Evolutionary conservation across 495 filamentous ascomycete species (phyloP).

Genomic region (Daldinia bambusicola): DNA sequence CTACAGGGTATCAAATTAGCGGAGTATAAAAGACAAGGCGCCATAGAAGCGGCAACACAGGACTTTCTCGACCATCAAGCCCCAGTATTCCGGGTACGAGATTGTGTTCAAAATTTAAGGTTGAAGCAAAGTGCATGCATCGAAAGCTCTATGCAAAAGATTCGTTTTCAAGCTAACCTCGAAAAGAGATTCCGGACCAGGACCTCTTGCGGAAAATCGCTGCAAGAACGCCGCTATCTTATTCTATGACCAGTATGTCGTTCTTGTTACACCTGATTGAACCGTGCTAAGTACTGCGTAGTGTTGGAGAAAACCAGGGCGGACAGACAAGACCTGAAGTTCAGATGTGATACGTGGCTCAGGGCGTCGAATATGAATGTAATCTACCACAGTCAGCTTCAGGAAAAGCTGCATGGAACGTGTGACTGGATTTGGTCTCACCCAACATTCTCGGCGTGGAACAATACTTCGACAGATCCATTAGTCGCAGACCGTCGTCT

Average conservation of each 20-base stretch:
- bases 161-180: neutral
- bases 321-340: neutral
- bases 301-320: neutral
- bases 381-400: neutral
- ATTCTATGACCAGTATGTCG: neutral
- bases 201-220: neutral
- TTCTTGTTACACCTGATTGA: neutral
- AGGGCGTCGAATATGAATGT: neutral
- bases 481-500: neutral
- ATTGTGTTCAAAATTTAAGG: neutral
- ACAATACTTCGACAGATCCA: neutral
- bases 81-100: neutral
- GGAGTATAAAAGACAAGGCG: neutral
- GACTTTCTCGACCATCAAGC: neutral
- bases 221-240: neutral
- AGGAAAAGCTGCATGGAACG: neutral
- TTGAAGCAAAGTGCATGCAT: neutral
- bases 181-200: neutral
- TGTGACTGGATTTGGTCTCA: neutral
- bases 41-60: neutral
- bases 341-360: constrained; percentile 1
- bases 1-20: neutral
- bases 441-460: neutral
- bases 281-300: neutral
- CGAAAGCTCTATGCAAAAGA: neutral